phyloP scores from a whole-genome alignment of 306 rosid species.

The Vicia sativa region DNA sequence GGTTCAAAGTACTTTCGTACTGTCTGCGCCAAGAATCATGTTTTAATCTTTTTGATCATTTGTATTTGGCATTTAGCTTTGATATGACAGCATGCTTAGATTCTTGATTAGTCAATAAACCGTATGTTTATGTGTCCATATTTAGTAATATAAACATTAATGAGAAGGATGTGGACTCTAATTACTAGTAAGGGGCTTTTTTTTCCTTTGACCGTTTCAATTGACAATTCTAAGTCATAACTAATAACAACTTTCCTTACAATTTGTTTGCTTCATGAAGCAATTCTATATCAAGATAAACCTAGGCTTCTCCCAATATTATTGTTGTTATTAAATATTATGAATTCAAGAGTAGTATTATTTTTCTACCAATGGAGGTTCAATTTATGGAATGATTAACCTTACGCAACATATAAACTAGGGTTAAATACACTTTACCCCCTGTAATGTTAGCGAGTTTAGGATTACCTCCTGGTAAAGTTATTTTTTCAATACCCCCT shows the following conservation, averaged over 20 bases:
- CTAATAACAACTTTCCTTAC: conserved; percentile 22
- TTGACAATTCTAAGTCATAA: conserved; percentile 41
- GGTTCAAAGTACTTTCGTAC: conserved; percentile 48
- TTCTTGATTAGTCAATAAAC: conserved; percentile 42
- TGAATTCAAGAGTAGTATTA: background rate
- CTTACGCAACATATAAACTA: too few species aligned
- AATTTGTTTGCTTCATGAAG: background rate
- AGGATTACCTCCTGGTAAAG: too few species aligned
- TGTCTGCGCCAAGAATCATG: background rate
- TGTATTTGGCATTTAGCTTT: conserved; percentile 2
- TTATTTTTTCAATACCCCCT: too few species aligned
- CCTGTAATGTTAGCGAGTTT: too few species aligned
- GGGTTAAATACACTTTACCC: too few species aligned
- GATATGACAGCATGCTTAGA: background rate
- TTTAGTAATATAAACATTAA: background rate
- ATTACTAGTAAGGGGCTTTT: conserved; percentile 12
- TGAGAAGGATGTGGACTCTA: background rate
- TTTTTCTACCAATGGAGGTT: too few species aligned
- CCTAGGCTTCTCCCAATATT: background rate
- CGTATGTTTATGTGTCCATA: background rate
- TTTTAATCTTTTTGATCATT: background rate
- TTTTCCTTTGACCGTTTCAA: conserved; percentile 57
- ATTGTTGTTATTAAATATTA: background rate
- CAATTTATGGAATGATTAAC: too few species aligned
- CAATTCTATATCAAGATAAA: conserved; percentile 12